Evolutionary conservation across 805 yeast genomes (phyloP).

Genomic region (Dipodascopsis tothii): DNA sequence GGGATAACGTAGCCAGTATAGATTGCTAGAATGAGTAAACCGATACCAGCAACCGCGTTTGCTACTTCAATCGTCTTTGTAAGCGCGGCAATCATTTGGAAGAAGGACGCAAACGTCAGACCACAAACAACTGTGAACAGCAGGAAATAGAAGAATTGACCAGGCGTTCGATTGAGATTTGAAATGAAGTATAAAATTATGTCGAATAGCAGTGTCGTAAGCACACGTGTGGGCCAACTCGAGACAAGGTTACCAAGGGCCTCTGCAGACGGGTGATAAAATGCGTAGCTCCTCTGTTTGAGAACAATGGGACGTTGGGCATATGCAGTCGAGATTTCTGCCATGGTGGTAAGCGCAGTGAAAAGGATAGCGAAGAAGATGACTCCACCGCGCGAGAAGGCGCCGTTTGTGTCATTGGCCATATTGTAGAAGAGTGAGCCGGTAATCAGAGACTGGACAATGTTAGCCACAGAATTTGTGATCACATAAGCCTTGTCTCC

Average conservation of each 20-base stretch:
- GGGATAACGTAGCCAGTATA: constrained; percentile 39
- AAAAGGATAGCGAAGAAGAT: constrained; percentile 40
- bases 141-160: constrained; percentile 46
- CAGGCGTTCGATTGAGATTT: constrained; percentile 41
- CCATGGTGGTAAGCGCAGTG: constrained; percentile 41
- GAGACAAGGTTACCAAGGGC: constrained; percentile 54
- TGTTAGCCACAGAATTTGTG: constrained; percentile 41
- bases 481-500: constrained; percentile 51
- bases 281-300: constrained; percentile 41
- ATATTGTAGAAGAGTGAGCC: constrained; percentile 58
- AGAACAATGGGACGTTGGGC: constrained; percentile 53
- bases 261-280: constrained; percentile 58
- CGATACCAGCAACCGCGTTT: constrained; percentile 41
- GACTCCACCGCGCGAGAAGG: constrained; percentile 57
- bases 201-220: constrained; percentile 39
- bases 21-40: constrained; percentile 36
- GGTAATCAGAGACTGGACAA: constrained; percentile 50
- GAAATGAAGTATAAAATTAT: constrained; percentile 52
- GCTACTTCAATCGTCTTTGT: constrained; percentile 32
- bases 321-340: constrained; percentile 40
- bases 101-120: constrained; percentile 45
- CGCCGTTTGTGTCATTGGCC: constrained; percentile 45
- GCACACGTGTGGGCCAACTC: constrained; percentile 48
- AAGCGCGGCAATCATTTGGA: constrained; percentile 42
- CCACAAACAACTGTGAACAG: constrained; percentile 37